These are phyloP conservation scores for Thielaviopsis ethacetica DNA, from an alignment of 2,329 filamentous ascomycete species.

Conservation along the genomic window DNA sequence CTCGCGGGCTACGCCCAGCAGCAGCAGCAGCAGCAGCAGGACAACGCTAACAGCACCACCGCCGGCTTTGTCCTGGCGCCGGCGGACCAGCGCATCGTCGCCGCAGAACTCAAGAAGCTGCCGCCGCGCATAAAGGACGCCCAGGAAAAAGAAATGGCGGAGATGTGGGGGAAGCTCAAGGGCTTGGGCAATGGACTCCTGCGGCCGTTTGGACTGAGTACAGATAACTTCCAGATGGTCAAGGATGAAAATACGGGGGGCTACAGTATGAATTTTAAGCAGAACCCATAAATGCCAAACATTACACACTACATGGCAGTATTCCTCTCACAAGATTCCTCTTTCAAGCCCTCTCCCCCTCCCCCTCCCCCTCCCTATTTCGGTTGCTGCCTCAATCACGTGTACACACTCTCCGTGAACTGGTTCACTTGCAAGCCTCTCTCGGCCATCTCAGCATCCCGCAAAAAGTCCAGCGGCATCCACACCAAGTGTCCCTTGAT, in stretches of 20 bases:
- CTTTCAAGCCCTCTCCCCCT: no score
- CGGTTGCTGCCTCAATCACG: no score
- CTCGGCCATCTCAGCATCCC: slow-evolving; percentile 78
- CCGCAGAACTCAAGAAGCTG: slow-evolving; percentile 46
- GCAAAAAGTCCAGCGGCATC: slow-evolving; percentile 84
- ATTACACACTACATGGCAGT: background rate
- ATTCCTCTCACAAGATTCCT: background rate
- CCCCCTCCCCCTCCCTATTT: no score
- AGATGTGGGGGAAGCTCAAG: slow-evolving; percentile 97
- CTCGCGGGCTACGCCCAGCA: slow-evolving; percentile 34
- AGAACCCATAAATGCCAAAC: slow-evolving; percentile 1
- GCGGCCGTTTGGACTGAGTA: slow-evolving; percentile 85
- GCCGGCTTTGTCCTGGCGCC: slow-evolving; percentile 29
- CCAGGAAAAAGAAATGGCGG: slow-evolving; percentile 73
- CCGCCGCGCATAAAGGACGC: slow-evolving; percentile 57
- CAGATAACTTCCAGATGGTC: slow-evolving; percentile 85
- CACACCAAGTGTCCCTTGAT: slow-evolving; percentile 83
- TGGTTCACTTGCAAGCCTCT: slow-evolving; percentile 71
- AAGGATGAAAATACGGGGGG: slow-evolving; percentile 81
- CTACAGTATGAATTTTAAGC: slow-evolving; percentile 80
- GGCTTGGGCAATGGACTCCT: slow-evolving; percentile 81
- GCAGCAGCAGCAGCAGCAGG: no score
- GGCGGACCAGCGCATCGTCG: slow-evolving; percentile 52
- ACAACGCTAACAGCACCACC: no score
- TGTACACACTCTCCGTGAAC: slow-evolving; percentile 77